Evolutionary conservation across 2,329 filamentous ascomycete species (phyloP).

Genomic region (Botrytis elliptica): DNA sequence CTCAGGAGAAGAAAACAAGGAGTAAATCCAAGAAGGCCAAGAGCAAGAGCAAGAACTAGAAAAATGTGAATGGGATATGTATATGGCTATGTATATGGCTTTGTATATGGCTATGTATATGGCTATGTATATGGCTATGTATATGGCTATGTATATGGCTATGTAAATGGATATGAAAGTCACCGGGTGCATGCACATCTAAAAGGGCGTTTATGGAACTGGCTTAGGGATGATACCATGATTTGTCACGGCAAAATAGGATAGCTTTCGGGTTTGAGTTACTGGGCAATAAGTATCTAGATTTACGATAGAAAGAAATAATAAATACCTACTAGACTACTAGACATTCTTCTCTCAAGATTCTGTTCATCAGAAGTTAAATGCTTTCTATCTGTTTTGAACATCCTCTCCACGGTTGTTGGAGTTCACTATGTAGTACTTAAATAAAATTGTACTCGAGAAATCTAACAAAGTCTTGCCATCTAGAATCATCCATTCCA

Average conservation of each 20-base stretch:
- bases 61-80: not conserved
- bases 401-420: not conserved
- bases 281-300: not conserved
- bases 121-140: not conserved
- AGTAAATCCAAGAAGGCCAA: constrained; percentile 18
- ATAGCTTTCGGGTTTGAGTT: not conserved
- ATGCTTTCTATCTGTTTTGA: not conserved
- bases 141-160: not conserved
- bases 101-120: no score
- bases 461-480: not conserved
- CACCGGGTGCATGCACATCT: not conserved
- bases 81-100: not conserved
- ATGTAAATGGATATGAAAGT: not conserved
- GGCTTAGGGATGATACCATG: constrained; percentile 20
- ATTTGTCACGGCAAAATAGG: constrained; percentile 11
- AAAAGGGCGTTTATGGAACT: constrained; percentile 18
- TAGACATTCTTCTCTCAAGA: not conserved
- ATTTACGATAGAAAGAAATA: not conserved
- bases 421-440: not conserved
- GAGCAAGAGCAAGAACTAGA: constrained; percentile 19
- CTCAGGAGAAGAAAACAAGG: constrained; percentile 18
- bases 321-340: not conserved
- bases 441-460: not conserved
- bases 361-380: not conserved
- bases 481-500: not conserved